Evolutionary conservation across 2,329 filamentous ascomycete genomes (phyloP).

Genomic region (Lasiodiplodia hormozganensis): DNA sequence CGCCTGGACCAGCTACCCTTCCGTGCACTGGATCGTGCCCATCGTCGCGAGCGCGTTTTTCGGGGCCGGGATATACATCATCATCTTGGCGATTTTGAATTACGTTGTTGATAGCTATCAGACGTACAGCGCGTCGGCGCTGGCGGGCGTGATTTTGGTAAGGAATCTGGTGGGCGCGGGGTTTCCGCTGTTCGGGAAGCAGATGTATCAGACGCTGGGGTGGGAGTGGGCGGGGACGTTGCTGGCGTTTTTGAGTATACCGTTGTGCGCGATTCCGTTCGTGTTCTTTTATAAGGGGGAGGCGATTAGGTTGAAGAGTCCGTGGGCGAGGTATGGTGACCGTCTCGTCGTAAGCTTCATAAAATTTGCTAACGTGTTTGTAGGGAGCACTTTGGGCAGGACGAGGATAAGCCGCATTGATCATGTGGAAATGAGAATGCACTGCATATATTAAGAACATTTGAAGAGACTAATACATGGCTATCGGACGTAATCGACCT

Average conservation of each 20-base stretch:
- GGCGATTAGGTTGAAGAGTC: slow-evolving; percentile 33
- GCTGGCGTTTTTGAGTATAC: slow-evolving; percentile 47
- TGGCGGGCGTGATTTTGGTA: slow-evolving; percentile 33
- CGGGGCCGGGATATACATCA: slow-evolving; percentile 35
- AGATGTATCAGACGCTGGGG: slow-evolving; percentile 43
- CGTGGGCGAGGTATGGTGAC: slow-evolving; percentile 26
- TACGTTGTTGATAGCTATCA: slow-evolving; percentile 35
- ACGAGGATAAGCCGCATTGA: slow-evolving; percentile 28
- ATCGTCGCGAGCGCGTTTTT: slow-evolving; percentile 34
- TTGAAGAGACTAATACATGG: too few species aligned
- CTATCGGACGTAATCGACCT: too few species aligned
- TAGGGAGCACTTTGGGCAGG: slow-evolving; percentile 27
- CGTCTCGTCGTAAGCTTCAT: too few species aligned
- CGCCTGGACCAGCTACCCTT: slow-evolving; percentile 32
- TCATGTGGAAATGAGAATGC: not conserved
- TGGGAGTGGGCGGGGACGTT: slow-evolving; percentile 48
- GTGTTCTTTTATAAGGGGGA: slow-evolving; percentile 48
- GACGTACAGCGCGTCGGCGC: slow-evolving; percentile 31
- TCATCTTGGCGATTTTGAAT: slow-evolving; percentile 36
- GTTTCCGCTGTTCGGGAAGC: slow-evolving; percentile 40
- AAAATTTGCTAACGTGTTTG: too few species aligned
- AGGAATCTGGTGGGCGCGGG: slow-evolving; percentile 34
- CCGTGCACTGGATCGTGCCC: slow-evolving; percentile 33
- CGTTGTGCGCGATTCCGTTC: slow-evolving; percentile 48
- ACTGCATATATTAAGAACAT: too few species aligned